Evolutionary conservation across 805 yeast genomes (phyloP).

Genomic region (Ogataea henricii): DNA sequence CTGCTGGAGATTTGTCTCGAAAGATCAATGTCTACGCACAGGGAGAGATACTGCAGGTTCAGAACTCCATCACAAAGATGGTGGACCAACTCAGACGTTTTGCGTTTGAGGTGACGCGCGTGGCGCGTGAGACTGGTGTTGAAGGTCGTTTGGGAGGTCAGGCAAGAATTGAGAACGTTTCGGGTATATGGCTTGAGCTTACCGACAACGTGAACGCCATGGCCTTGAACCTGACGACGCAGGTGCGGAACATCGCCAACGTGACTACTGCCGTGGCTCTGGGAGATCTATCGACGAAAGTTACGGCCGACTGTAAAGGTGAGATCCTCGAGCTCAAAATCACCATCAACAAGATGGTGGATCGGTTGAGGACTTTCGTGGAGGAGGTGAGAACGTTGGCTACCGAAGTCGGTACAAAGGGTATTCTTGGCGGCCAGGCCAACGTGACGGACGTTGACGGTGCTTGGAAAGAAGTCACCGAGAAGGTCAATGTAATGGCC

Average conservation of each 20-base stretch:
- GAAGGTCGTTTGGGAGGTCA: conserved; percentile 89
- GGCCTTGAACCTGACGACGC: conserved; percentile 86
- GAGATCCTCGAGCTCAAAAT: conserved; percentile 77
- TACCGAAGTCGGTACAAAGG: conserved; percentile 81
- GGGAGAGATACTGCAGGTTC: conserved; percentile 83
- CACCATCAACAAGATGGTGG: conserved; percentile 88
- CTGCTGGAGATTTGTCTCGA: conserved; percentile 79
- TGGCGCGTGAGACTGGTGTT: conserved; percentile 88
- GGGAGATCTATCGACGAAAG: conserved; percentile 79
- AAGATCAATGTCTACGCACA: conserved; percentile 90
- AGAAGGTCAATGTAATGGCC: conserved; percentile 88
- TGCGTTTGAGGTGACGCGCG: conserved; percentile 84
- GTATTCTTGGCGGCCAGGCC: conserved; percentile 89
- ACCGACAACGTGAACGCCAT: conserved; percentile 88
- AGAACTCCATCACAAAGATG: conserved; percentile 86
- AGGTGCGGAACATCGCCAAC: conserved; percentile 83
- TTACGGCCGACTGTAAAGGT: conserved; percentile 84
- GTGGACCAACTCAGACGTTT: conserved; percentile 82
- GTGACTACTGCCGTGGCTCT: conserved; percentile 87
- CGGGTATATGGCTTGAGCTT: conserved; percentile 85
- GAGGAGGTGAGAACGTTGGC: conserved; percentile 84
- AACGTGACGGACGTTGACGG: conserved; percentile 85
- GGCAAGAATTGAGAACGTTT: conserved; percentile 75
- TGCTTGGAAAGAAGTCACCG: conserved; percentile 87
- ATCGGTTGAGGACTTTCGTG: conserved; percentile 78